These are phyloP conservation scores for Bocquillonia castaneifolia DNA, from an alignment of 441 rosid genomes.

Conservation along the genomic window DNA sequence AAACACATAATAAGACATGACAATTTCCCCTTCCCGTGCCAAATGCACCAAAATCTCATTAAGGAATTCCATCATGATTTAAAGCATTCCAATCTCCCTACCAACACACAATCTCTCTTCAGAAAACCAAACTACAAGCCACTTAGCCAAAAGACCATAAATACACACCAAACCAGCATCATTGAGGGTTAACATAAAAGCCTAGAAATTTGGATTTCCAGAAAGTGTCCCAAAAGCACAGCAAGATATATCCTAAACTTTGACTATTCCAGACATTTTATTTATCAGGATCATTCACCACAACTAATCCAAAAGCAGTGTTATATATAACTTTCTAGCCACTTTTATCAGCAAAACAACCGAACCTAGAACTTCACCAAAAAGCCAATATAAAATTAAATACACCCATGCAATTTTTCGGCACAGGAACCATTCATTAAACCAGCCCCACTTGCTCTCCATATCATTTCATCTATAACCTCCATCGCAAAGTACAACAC, in stretches of 20 bases:
- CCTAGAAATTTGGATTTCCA: background rate
- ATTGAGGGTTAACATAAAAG: background rate
- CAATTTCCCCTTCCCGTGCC: background rate
- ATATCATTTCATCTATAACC: background rate
- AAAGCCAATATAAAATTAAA: background rate
- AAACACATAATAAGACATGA: background rate
- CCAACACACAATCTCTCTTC: background rate
- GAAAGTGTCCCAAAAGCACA: background rate
- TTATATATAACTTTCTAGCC: background rate
- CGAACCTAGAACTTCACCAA: background rate
- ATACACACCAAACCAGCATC: background rate
- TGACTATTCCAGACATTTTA: background rate
- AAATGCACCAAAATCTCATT: background rate
- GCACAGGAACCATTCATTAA: background rate
- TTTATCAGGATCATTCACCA: background rate
- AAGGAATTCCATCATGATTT: background rate
- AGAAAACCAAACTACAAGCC: background rate
- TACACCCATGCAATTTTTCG: background rate
- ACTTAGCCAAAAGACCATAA: background rate
- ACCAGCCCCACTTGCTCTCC: background rate
- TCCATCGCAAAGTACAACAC: background rate
- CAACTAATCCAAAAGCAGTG: background rate
- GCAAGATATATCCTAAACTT: background rate
- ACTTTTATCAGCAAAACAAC: background rate
- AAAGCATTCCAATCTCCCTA: background rate